Conservation (phyloP, 2,329 filamentous ascomycete genomes). For the Polytolypa hystricis region DNA sequence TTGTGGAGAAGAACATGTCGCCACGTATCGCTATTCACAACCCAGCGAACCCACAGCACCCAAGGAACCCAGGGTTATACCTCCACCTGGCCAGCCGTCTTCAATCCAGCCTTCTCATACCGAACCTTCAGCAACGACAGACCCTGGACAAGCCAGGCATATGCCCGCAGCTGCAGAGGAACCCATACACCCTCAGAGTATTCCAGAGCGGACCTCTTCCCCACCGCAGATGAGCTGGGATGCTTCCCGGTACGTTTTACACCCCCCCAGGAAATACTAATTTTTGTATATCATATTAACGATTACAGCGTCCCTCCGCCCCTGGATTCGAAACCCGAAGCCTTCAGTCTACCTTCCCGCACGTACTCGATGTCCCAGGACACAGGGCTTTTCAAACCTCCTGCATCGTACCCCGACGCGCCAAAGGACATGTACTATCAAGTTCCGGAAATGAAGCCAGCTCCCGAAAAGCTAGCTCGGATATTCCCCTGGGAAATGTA, state of each 20-base stretch:
- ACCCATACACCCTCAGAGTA: conserved; percentile 26
- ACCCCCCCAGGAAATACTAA: too few relatives aligned
- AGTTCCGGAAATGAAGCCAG: conserved; percentile 50
- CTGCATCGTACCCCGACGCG: conserved; percentile 66
- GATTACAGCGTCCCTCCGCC: conserved; percentile 48
- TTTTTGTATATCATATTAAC: conserved; percentile 10
- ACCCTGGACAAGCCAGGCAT: conserved; percentile 12
- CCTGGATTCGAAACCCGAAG: conserved; percentile 65
- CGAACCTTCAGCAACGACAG: background rate
- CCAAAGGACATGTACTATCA: conserved; percentile 84
- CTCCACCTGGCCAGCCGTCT: conserved; percentile 5
- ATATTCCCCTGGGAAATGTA: conserved; percentile 88
- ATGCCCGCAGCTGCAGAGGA: conserved; percentile 35
- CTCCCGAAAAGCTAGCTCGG: conserved; percentile 48
- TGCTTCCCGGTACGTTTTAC: conserved; percentile 42
- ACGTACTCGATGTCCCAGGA: conserved; percentile 78
- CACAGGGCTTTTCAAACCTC: conserved; percentile 62
- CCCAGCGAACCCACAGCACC: background rate
- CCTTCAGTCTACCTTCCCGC: conserved; percentile 65
- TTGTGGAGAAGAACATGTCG: conserved; percentile 33
- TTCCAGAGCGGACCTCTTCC: conserved; percentile 38
- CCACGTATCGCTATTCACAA: conserved; percentile 17
- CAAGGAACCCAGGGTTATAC: conserved; percentile 7
- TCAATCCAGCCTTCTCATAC: conserved; percentile 8
- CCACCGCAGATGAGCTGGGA: conserved; percentile 53